Conservation (phyloP, 164 flowering plant genomes). For the Tetrastigma voinierianum region DNA sequence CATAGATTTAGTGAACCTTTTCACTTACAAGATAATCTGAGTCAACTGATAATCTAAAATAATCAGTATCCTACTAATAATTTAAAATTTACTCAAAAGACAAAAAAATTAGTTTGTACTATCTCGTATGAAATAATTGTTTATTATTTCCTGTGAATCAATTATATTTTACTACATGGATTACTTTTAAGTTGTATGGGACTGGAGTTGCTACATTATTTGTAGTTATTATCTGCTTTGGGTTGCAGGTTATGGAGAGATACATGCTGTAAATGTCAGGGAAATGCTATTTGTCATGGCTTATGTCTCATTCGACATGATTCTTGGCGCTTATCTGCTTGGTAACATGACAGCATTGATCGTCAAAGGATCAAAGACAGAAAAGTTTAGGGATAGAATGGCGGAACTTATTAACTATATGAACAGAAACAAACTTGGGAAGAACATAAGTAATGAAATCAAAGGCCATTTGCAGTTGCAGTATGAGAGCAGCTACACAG, state of each 20-base stretch:
- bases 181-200: no score
- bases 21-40: no score
- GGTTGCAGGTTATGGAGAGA: conserved; percentile 77
- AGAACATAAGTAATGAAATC: conserved; percentile 50
- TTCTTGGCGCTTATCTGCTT: conserved; percentile 77
- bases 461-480: conserved; percentile 70
- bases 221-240: conserved; percentile 3
- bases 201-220: neutral
- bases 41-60: no score
- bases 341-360: conserved; percentile 90
- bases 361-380: conserved; percentile 86
- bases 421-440: conserved; percentile 68
- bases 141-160: no score
- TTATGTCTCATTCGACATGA: conserved; percentile 80
- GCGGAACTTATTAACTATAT: conserved; percentile 65
- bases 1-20: no score
- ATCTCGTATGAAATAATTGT: no score
- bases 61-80: no score
- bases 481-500: conserved; percentile 68
- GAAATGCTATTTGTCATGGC: conserved; percentile 87
- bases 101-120: no score
- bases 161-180: no score
- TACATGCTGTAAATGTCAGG: conserved; percentile 77
- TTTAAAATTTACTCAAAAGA: no score
- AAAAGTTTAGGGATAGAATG: conserved; percentile 77